Evolutionary conservation across 257 asterid species (phyloP).

Genomic region (Parsonsia alboflavescens): DNA sequence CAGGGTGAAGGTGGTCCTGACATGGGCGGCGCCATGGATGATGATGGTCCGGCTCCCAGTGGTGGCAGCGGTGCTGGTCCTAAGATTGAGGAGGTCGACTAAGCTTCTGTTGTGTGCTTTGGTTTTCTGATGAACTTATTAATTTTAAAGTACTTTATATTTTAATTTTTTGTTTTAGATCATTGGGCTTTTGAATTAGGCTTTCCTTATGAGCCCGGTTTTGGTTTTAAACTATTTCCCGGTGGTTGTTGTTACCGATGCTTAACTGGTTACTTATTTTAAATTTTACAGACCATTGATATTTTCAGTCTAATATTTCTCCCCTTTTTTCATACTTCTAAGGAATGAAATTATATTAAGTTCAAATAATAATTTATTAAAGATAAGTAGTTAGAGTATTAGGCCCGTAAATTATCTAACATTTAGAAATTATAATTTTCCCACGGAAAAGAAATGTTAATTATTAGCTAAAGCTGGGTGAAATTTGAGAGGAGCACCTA

Average conservation of each 20-base stretch:
- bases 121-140: not conserved
- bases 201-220: not conserved
- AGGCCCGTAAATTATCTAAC: no score
- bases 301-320: no score
- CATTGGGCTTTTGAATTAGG: not conserved
- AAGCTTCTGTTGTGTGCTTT: slow-evolving; percentile 6
- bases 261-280: not conserved
- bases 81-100: slow-evolving; percentile 84
- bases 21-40: slow-evolving; percentile 47
- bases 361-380: no score
- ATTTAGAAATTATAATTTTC: no score
- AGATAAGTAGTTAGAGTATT: no score
- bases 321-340: no score
- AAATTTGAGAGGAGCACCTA: no score
- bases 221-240: not conserved
- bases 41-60: slow-evolving; percentile 43
- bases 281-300: not conserved
- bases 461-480: no score
- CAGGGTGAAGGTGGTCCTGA: slow-evolving; percentile 61
- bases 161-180: no score
- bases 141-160: not conserved
- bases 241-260: not conserved
- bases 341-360: no score
- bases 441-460: no score
- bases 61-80: slow-evolving; percentile 63